Percentiles rank a stretch among this genome's conserved stretches.
These are phyloP conservation scores for Barnettozyma wickerhamii DNA, from an alignment of 805 yeast genomes.

Conservation along the genomic window DNA sequence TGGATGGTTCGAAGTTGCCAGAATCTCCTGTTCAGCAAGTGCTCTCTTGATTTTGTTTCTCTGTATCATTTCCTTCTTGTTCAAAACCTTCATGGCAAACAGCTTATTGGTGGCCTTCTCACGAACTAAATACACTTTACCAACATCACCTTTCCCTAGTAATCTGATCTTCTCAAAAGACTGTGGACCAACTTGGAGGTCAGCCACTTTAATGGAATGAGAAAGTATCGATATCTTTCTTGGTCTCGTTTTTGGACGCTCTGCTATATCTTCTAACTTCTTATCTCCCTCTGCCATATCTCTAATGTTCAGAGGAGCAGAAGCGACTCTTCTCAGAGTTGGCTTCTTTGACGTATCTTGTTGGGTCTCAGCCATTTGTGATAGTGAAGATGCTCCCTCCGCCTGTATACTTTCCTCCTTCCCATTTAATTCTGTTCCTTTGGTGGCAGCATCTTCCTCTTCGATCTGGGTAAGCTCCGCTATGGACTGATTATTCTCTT, in stretches of 20 bases:
- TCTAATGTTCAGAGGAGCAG: constrained; percentile 67
- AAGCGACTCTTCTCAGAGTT: constrained; percentile 69
- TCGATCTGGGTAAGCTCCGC: constrained; percentile 25
- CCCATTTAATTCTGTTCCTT: neutral
- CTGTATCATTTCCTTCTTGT: constrained; percentile 90
- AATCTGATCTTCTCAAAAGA: constrained; percentile 86
- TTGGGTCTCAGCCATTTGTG: neutral
- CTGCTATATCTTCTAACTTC: constrained; percentile 16
- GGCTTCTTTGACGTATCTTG: constrained; percentile 15
- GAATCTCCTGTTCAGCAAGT: constrained; percentile 92
- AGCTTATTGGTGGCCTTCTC: constrained; percentile 71
- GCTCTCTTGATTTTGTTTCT: constrained; percentile 94
- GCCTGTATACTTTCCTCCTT: neutral
- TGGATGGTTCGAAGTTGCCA: constrained; percentile 94
- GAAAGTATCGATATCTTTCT: constrained; percentile 47
- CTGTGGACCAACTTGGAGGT: constrained; percentile 78
- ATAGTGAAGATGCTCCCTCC: neutral
- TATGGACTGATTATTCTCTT: constrained; percentile 26
- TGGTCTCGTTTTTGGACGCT: constrained; percentile 26
- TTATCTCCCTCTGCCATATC: constrained; percentile 16
- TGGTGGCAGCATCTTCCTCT: constrained; percentile 32
- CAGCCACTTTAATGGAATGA: constrained; percentile 66
- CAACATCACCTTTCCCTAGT: constrained; percentile 97
- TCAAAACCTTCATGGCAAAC: constrained; percentile 90
- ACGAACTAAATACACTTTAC: constrained; percentile 88